A percentile compares a stretch with the other conserved stretches of the same genome.
These are phyloP conservation scores for Ustilago shanxiensis DNA, from an alignment of 1,284 basidiomycete species.

Conservation along the genomic window DNA sequence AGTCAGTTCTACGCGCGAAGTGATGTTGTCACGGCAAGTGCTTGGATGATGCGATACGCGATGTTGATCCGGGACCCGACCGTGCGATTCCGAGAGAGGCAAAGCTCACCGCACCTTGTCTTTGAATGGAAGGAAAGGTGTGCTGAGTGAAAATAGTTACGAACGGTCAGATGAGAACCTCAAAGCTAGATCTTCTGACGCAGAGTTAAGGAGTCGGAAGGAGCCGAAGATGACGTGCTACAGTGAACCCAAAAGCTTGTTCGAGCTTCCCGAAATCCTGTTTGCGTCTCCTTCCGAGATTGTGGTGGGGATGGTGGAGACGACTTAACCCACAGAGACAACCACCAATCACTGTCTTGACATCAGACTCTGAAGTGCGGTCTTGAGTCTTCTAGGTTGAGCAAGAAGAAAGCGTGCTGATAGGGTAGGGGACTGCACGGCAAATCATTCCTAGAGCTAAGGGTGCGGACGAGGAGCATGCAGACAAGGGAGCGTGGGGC, in stretches of 20 bases:
- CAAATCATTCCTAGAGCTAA: conserved; percentile 6
- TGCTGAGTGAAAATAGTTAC: background rate
- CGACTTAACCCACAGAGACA: background rate
- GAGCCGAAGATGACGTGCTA: conserved; percentile 1
- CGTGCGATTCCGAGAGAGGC: too few relatives aligned
- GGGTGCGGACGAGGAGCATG: too few relatives aligned
- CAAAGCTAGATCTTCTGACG: background rate
- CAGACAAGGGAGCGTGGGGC: too few relatives aligned
- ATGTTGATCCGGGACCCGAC: background rate
- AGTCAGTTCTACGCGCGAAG: conserved; percentile 1
- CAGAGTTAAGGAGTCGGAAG: background rate
- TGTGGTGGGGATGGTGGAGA: conserved; percentile 8
- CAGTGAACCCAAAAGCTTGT: background rate
- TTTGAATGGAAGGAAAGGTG: background rate
- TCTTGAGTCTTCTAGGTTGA: background rate
- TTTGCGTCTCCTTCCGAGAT: background rate
- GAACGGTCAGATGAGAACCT: background rate
- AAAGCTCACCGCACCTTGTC: background rate
- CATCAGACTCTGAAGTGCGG: background rate
- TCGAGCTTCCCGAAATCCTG: background rate
- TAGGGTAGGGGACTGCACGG: background rate
- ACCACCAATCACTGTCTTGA: background rate
- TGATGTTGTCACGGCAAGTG: background rate
- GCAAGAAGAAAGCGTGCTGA: too few relatives aligned
- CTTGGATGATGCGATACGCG: background rate